phyloP scores from a whole-genome alignment of 345 rosid genomes.

The Cochlearia excelsa region DNA sequence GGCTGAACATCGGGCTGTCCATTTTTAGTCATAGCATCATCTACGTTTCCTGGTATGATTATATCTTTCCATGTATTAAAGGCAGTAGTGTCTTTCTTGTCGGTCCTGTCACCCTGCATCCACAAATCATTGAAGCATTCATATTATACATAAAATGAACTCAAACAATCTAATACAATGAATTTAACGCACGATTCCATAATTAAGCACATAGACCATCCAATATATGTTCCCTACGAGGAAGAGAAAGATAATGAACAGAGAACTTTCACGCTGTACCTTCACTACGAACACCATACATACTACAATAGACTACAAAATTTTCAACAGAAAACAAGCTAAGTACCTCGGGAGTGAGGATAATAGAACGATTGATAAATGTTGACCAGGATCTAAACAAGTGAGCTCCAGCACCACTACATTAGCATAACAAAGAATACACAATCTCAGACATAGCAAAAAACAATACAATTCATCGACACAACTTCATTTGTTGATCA shows the following conservation, averaged over 20 bases:
- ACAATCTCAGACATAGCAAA: conserved; percentile 19
- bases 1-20: conserved; percentile 59
- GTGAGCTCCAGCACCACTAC: conserved; percentile 76
- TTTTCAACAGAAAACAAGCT: conserved; percentile 8
- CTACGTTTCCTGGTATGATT: conserved; percentile 86
- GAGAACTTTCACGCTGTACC: neutral
- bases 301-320: neutral
- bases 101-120: conserved; percentile 92
- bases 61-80: conserved; percentile 98
- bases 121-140: neutral
- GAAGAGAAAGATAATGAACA: neutral
- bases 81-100: conserved; percentile 81
- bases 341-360: conserved; percentile 79
- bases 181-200: neutral
- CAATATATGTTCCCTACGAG: neutral
- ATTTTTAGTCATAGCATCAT: conserved; percentile 73
- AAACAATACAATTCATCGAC: neutral
- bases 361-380: conserved; percentile 67
- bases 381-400: conserved; percentile 75
- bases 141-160: conserved; percentile 8
- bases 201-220: conserved; percentile 1
- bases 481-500: neutral
- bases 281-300: neutral
- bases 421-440: conserved; percentile 9
- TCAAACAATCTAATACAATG: conserved; percentile 3